Conservation (phyloP, 2,329 filamentous ascomycete genomes). For the Gyromitra esculenta region DNA sequence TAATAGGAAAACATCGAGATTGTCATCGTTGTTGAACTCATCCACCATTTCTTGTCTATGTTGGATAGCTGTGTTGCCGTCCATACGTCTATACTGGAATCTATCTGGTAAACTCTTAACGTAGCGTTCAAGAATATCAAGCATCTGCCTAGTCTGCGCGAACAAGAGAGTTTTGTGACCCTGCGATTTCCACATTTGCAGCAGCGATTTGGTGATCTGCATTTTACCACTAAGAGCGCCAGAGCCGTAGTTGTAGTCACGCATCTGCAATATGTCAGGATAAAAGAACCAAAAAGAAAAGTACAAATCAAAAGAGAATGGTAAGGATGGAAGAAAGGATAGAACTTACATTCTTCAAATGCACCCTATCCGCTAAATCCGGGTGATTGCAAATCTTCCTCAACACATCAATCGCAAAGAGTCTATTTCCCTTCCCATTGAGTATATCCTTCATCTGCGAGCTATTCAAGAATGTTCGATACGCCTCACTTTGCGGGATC, state of each 20-base stretch:
- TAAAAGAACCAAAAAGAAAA: not conserved
- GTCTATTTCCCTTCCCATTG: conserved; percentile 76
- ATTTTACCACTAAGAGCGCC: conserved; percentile 89
- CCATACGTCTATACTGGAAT: conserved; percentile 87
- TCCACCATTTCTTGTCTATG: conserved; percentile 90
- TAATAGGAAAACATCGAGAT: conserved; percentile 86
- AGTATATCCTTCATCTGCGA: conserved; percentile 87
- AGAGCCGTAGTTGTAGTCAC: conserved; percentile 79
- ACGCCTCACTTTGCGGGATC: conserved; percentile 77
- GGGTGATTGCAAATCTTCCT: conserved; percentile 99
- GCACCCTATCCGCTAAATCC: conserved; percentile 76
- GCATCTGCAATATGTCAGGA: conserved; percentile 61
- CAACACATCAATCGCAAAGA: conserved; percentile 90
- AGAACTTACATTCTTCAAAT: conserved; percentile 58
- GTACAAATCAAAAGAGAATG: not conserved
- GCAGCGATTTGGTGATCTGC: conserved; percentile 87
- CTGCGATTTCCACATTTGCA: conserved; percentile 89
- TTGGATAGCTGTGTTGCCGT: conserved; percentile 88
- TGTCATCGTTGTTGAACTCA: conserved; percentile 83
- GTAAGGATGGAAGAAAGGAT: not conserved
- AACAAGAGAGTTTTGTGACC: conserved; percentile 95
- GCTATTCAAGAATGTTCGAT: conserved; percentile 81
- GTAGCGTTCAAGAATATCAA: conserved; percentile 90
- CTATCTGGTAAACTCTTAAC: conserved; percentile 67
- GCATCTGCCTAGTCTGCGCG: conserved; percentile 91